These are phyloP conservation scores for Paracamarosporium sp. DNA, from an alignment of 2,329 filamentous ascomycete genomes.

Conservation along the genomic window DNA sequence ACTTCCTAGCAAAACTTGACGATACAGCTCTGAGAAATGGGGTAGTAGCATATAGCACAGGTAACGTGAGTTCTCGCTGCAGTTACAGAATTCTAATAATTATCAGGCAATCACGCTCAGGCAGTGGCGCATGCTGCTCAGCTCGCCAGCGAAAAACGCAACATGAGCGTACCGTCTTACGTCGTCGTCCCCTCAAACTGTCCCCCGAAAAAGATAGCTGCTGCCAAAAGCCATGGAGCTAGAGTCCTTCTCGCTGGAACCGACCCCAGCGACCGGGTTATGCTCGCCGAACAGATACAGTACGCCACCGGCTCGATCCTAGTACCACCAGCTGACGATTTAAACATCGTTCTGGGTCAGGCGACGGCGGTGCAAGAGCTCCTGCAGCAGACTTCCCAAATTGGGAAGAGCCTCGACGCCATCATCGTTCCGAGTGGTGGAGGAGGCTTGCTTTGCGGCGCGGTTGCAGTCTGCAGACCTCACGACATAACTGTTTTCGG, in stretches of 20 bases:
- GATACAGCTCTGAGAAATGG: constrained; percentile 9
- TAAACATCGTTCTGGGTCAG: constrained; percentile 16
- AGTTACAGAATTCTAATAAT: too few relatives aligned
- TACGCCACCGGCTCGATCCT: constrained; percentile 8
- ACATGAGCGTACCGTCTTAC: constrained; percentile 9
- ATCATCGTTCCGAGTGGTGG: constrained; percentile 17
- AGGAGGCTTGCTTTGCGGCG: constrained; percentile 18
- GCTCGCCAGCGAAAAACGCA: background rate
- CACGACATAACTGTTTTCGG: constrained; percentile 12
- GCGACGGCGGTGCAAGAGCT: constrained; percentile 13
- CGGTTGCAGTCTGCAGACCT: constrained; percentile 9
- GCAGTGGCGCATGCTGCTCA: constrained; percentile 15
- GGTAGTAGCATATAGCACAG: constrained; percentile 16
- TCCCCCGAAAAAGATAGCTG: constrained; percentile 6
- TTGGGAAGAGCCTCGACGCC: constrained; percentile 6
- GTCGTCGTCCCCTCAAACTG: constrained; percentile 14
- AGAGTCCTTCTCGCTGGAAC: constrained; percentile 6
- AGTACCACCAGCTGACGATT: constrained; percentile 14
- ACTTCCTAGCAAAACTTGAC: constrained; percentile 11
- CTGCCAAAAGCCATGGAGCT: constrained; percentile 8
- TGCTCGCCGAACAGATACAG: constrained; percentile 1
- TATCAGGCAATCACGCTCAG: constrained; percentile 18
- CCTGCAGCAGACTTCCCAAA: constrained; percentile 5
- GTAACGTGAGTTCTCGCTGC: too few relatives aligned
- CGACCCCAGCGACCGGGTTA: background rate